phyloP scores from a whole-genome alignment of 1,284 basidiomycete genomes.

The Farysia itapuensis region DNA sequence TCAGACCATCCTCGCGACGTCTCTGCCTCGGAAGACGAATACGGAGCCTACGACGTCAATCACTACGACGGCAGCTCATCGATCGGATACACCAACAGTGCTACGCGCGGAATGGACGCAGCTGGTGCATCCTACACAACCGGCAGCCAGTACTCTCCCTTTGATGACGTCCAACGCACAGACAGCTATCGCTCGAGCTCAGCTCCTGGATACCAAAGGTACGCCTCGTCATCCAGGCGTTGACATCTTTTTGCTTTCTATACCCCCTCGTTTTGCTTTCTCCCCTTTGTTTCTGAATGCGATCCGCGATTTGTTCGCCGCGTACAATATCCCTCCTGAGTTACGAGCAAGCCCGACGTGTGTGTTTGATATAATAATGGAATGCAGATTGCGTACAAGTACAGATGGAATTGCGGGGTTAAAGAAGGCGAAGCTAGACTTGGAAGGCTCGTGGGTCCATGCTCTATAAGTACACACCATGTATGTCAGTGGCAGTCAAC shows the following conservation, averaged over 20 bases:
- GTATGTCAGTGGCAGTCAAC: neutral
- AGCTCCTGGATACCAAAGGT: too few species aligned
- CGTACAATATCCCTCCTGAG: too few species aligned
- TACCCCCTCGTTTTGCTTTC: neutral
- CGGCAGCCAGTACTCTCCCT: constrained; percentile 28
- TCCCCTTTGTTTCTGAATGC: constrained; percentile 7
- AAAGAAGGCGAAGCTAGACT: too few species aligned
- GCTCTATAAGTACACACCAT: constrained; percentile 13
- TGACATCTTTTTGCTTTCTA: too few species aligned
- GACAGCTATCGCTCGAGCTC: too few species aligned
- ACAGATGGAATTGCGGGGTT: too few species aligned
- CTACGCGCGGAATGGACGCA: constrained; percentile 25
- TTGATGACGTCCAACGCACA: constrained; percentile 25
- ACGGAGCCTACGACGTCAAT: constrained; percentile 31
- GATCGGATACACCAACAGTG: constrained; percentile 29
- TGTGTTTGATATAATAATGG: too few species aligned
- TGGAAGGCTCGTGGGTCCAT: constrained; percentile 34
- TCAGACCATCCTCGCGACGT: constrained; percentile 4
- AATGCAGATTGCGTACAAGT: too few species aligned
- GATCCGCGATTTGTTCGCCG: neutral
- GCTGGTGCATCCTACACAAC: constrained; percentile 7
- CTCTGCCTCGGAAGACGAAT: constrained; percentile 18
- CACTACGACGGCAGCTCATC: constrained; percentile 36
- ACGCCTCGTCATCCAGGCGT: too few species aligned
- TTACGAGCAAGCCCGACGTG: too few species aligned